These are phyloP conservation scores for Cytospora schulzeri DNA, from an alignment of 2,329 filamentous ascomycete genomes.

Conservation along the genomic window DNA sequence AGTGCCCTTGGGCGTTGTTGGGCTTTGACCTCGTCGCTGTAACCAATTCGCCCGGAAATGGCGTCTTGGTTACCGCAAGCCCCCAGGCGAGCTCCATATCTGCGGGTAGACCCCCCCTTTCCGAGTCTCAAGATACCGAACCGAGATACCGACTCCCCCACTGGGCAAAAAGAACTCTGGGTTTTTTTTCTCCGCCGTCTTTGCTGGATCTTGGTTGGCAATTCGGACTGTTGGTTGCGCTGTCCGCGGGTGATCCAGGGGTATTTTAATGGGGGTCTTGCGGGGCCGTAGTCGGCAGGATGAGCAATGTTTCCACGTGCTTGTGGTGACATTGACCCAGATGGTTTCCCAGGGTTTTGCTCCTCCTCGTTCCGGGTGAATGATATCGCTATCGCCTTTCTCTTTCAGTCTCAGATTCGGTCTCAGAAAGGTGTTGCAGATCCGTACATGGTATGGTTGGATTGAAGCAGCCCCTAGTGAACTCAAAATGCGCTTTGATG, in stretches of 20 bases:
- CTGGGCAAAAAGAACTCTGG: background rate
- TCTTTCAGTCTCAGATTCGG: too few species aligned
- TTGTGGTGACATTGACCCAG: background rate
- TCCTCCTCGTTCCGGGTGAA: background rate
- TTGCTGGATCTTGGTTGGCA: background rate
- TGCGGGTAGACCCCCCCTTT: background rate
- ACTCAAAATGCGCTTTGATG: background rate
- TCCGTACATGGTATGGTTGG: background rate
- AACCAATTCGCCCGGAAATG: slow-evolving; percentile 25
- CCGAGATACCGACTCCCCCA: background rate
- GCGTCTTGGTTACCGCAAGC: slow-evolving; percentile 25
- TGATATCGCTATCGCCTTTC: background rate
- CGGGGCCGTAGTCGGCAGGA: slow-evolving; percentile 2
- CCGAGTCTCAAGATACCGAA: background rate
- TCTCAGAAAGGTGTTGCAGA: background rate
- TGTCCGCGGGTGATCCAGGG: background rate
- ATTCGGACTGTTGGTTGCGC: background rate
- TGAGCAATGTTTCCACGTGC: background rate
- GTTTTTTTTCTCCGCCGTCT: background rate
- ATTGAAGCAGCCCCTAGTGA: background rate
- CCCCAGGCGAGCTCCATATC: slow-evolving; percentile 27
- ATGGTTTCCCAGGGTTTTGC: background rate
- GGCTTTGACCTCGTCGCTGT: slow-evolving; percentile 16
- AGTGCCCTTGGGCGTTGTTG: slow-evolving; percentile 1
- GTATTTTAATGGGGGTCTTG: background rate